Evolutionary conservation across 1,139 yeast species (phyloP).

Genomic region (Yamadazyma spencermartinsiae): DNA sequence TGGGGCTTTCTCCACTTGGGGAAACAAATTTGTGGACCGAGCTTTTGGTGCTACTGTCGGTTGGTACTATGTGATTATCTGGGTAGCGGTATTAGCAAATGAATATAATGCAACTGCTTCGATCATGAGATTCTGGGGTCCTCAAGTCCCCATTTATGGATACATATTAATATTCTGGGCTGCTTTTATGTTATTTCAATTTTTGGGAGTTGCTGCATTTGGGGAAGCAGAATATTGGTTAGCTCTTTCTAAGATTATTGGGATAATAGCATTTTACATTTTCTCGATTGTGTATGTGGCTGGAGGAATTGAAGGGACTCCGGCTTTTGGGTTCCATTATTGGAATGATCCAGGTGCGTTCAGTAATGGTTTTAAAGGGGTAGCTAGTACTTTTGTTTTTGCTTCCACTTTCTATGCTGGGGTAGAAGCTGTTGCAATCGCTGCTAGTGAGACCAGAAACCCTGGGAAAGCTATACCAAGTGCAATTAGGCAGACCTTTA

Average conservation of each 20-base stretch:
- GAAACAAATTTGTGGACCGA: conserved; percentile 52
- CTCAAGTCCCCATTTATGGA: conserved; percentile 59
- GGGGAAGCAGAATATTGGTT: conserved; percentile 73
- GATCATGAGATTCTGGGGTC: conserved; percentile 59
- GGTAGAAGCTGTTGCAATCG: conserved; percentile 56
- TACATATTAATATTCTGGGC: conserved; percentile 58
- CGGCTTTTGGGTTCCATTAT: conserved; percentile 53
- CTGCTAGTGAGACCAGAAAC: conserved; percentile 57
- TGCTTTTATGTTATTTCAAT: conserved; percentile 52
- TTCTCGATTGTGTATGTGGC: conserved; percentile 60
- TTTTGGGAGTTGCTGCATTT: conserved; percentile 56
- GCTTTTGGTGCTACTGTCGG: conserved; percentile 65
- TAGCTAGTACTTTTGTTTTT: conserved; percentile 68
- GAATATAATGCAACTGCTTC: conserved; percentile 59
- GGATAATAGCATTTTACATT: conserved; percentile 57
- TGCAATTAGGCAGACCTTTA: conserved; percentile 59
- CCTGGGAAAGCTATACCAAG: conserved; percentile 57
- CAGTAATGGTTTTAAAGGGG: conserved; percentile 61
- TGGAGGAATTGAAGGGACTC: conserved; percentile 61
- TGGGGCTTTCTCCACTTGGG: conserved; percentile 55
- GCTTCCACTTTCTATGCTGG: conserved; percentile 64
- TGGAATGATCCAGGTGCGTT: conserved; percentile 55
- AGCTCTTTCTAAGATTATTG: conserved; percentile 55
- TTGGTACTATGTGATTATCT: conserved; percentile 61
- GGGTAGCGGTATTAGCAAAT: conserved; percentile 61